phyloP scores from a whole-genome alignment of 192 early-diverging fungal species.

The Gamsiella multidivaricata region DNA sequence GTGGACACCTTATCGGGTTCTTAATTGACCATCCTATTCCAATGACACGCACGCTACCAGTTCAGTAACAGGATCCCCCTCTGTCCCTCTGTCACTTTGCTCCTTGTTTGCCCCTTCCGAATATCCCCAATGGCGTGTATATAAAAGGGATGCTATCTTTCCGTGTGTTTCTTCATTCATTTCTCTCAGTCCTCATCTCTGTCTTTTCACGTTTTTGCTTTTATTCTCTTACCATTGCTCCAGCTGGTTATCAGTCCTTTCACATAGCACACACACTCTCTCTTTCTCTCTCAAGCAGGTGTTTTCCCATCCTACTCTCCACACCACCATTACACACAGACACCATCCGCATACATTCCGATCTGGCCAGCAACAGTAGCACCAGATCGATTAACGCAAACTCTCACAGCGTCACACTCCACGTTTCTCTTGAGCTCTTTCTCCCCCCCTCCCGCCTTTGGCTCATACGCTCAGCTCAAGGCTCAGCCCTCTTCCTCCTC shows the following conservation, averaged over 20 bases:
- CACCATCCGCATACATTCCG: background rate
- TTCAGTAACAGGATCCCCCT: no score
- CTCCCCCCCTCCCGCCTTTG: background rate
- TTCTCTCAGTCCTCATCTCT: slow-evolving; percentile 5
- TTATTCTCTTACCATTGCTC: background rate
- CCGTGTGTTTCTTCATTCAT: slow-evolving; percentile 42
- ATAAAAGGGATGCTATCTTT: slow-evolving; percentile 55
- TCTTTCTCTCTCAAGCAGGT: background rate
- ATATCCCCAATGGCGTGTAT: background rate
- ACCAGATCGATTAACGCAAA: background rate
- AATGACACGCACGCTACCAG: background rate
- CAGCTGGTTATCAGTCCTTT: background rate
- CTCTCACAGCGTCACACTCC: background rate
- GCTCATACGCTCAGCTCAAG: background rate
- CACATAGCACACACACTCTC: background rate
- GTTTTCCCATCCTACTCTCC: background rate
- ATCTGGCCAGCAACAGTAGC: no score
- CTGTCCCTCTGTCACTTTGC: background rate
- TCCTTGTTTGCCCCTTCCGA: background rate
- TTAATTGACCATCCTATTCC: background rate
- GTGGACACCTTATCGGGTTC: background rate
- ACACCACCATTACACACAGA: slow-evolving; percentile 7
- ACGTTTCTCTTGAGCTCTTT: background rate
- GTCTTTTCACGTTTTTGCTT: slow-evolving; percentile 30
- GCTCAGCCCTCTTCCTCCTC: background rate